phyloP scores from a whole-genome alignment of 2,329 filamentous ascomycete genomes.

The Ophiostoma fasciatum region DNA sequence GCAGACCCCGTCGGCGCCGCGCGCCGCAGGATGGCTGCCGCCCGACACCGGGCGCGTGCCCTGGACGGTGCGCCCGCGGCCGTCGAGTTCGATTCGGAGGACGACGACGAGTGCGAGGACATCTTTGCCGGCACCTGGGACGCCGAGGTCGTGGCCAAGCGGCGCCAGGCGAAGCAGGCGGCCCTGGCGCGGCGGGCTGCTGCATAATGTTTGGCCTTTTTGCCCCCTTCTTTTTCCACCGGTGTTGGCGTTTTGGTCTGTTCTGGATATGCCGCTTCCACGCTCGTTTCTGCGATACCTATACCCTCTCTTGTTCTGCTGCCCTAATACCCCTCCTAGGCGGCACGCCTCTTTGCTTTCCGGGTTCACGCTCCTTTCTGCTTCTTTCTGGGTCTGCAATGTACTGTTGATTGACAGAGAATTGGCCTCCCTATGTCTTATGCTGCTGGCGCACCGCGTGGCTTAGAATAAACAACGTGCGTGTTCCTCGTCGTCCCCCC shows the following conservation, averaged over 20 bases:
- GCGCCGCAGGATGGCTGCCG: conserved; percentile 5
- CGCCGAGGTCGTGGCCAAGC: conserved; percentile 31
- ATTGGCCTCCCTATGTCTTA: too few species aligned
- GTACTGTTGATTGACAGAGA: too few species aligned
- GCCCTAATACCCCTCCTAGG: neutral
- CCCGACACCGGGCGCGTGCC: conserved; percentile 3
- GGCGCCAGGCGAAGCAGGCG: conserved; percentile 25
- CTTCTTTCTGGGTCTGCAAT: too few species aligned
- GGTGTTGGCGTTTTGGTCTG: neutral
- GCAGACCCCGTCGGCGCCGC: neutral
- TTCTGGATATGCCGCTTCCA: too few species aligned
- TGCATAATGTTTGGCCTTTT: neutral
- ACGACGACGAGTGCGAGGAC: conserved; percentile 53
- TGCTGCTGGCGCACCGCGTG: too few species aligned
- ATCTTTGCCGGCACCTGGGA: conserved; percentile 50
- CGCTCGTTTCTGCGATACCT: neutral
- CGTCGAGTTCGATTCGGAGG: conserved; percentile 45
- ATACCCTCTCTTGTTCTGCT: neutral
- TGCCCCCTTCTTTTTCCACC: conserved; percentile 2
- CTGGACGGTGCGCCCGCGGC: conserved; percentile 5
- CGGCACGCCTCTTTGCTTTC: too few species aligned
- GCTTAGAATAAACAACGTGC: too few species aligned
- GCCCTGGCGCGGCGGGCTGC: neutral
- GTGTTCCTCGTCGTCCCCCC: neutral
- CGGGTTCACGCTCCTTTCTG: too few species aligned